These are phyloP conservation scores for Cladorrhinum samala DNA, from an alignment of 495 filamentous ascomycete genomes.

Conservation along the genomic window DNA sequence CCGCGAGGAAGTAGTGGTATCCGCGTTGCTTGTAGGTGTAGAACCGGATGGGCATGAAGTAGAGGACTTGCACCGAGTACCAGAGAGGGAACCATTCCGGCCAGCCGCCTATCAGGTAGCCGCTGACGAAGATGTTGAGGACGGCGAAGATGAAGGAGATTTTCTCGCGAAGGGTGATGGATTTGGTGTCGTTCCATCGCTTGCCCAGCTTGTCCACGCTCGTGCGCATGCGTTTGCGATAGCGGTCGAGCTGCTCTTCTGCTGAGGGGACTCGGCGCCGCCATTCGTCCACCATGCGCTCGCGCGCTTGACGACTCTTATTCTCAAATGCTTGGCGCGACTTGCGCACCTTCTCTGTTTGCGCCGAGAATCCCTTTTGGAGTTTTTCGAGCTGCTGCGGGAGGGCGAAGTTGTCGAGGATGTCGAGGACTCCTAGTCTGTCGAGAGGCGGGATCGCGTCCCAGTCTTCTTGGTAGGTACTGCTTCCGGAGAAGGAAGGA, in stretches of 20 bases:
- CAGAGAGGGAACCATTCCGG: slow-evolving; percentile 86
- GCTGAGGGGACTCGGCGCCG: slow-evolving; percentile 72
- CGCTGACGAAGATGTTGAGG: slow-evolving; percentile 93
- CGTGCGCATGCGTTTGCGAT: slow-evolving; percentile 75
- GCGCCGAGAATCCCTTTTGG: slow-evolving; percentile 68
- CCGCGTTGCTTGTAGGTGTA: slow-evolving; percentile 84
- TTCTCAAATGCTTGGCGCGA: slow-evolving; percentile 66
- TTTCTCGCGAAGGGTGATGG: slow-evolving; percentile 87
- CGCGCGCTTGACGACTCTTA: slow-evolving; percentile 43
- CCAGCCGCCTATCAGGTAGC: slow-evolving; percentile 81
- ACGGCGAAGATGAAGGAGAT: slow-evolving; percentile 92
- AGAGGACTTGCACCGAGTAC: slow-evolving; percentile 79
- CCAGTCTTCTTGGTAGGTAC: slow-evolving; percentile 82
- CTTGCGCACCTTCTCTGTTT: slow-evolving; percentile 76
- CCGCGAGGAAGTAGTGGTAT: slow-evolving; percentile 95
- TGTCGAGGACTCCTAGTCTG: slow-evolving; percentile 81
- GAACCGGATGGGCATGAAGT: slow-evolving; percentile 94
- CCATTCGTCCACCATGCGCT: slow-evolving; percentile 84
- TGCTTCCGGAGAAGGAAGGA: slow-evolving; percentile 69
- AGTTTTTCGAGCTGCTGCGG: slow-evolving; percentile 83
- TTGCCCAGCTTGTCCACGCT: slow-evolving; percentile 81
- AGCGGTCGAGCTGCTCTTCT: slow-evolving; percentile 89
- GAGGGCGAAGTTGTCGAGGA: slow-evolving; percentile 89
- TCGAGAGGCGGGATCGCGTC: slow-evolving; percentile 82
- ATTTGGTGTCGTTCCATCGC: slow-evolving; percentile 82